phyloP scores from a whole-genome alignment of 2,329 filamentous ascomycete genomes.

The Hypoxylon rubiginosum region DNA sequence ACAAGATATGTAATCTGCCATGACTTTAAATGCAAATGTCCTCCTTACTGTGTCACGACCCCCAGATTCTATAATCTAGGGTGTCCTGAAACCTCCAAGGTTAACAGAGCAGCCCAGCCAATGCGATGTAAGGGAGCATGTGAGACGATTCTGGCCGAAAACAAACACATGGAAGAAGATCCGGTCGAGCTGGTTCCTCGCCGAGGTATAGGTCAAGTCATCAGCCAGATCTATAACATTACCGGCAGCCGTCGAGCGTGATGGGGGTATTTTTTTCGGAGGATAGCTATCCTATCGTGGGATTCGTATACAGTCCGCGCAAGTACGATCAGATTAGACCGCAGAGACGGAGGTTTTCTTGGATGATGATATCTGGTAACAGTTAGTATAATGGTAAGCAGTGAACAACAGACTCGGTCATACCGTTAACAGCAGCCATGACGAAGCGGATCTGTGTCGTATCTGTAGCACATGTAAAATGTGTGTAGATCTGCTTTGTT shows the following conservation, averaged over 20 bases:
- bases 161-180: slow-evolving; percentile 50
- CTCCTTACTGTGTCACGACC: slow-evolving; percentile 42
- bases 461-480: slow-evolving; percentile 98
- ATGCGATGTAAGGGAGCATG: slow-evolving; percentile 44
- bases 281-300: slow-evolving; percentile 37
- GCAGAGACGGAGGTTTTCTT: slow-evolving; percentile 97
- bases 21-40: slow-evolving; percentile 52
- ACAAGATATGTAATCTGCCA: slow-evolving; percentile 65
- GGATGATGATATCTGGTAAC: slow-evolving; percentile 93
- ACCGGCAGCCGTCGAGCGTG: slow-evolving; percentile 49
- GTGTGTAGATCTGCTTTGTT: slow-evolving; percentile 99
- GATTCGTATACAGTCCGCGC: slow-evolving; percentile 23
- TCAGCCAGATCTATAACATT: slow-evolving; percentile 53
- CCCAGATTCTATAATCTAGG: slow-evolving; percentile 43
- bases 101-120: slow-evolving; percentile 41
- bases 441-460: slow-evolving; percentile 99
- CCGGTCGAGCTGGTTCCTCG: slow-evolving; percentile 47
- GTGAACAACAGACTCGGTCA: slow-evolving; percentile 48
- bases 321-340: slow-evolving; percentile 83
- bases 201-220: slow-evolving; percentile 48
- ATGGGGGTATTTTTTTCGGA: slow-evolving; percentile 46
- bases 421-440: slow-evolving; percentile 99
- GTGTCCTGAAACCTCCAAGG: slow-evolving; percentile 43
- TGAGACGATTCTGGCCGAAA: slow-evolving; percentile 47
- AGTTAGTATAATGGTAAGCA: slow-evolving; percentile 57